Base-by-base conservation (phyloP, 352 stramenopile genomes). In the Pythium guiyangense region DNA sequence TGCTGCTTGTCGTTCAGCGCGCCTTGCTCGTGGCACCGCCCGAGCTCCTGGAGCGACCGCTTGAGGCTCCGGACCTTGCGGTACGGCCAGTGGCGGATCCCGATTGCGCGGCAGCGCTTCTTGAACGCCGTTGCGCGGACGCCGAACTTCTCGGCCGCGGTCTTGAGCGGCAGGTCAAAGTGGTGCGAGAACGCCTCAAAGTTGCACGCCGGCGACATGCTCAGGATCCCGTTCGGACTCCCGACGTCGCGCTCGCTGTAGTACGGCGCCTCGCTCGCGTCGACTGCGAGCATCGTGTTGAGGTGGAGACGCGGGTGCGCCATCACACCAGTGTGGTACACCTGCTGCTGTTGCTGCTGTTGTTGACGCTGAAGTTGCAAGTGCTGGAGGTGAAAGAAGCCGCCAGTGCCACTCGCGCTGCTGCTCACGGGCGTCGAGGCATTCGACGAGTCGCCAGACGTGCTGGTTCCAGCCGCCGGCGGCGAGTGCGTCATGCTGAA, bases 51-150 rank as follows among this genome's bases (percentile, higher is more conserved):
- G 22, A 90, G 58, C 10, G 73, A 84, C 2, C 79, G 74, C 59
- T 86, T 88, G 49, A 90, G 67, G 43, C 74, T 86, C 45, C 79
- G 77, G 35, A 90, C 79, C 52, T 90, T 90, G 25, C 77, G 72
- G 55, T 86, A 86, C 47, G 78, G 76, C 78, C 77, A 89, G 63
- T 89, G 77, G 10, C 80, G 75, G 58, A 87, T 86, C 27, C 77
- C 79, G 49, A 89, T 89, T 20, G 77, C 75, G 9, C 79, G 72
- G 59, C 79, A 88, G 34, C 77, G 69, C 57, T 90, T 90, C 66
- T 90, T 88, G 70, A 89, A 89, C 35, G 79, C 79, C 12, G 79
- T 89, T 20, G 79, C 79, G 8, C 79, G 76, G 18, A 89, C 79
- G 18, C 79, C 79, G 59, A 89, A 89, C 63, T 89, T 87, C 59